phyloP scores from a whole-genome alignment of 2,329 filamentous ascomycete genomes.

The Pseudogymnoascus sp. region DNA sequence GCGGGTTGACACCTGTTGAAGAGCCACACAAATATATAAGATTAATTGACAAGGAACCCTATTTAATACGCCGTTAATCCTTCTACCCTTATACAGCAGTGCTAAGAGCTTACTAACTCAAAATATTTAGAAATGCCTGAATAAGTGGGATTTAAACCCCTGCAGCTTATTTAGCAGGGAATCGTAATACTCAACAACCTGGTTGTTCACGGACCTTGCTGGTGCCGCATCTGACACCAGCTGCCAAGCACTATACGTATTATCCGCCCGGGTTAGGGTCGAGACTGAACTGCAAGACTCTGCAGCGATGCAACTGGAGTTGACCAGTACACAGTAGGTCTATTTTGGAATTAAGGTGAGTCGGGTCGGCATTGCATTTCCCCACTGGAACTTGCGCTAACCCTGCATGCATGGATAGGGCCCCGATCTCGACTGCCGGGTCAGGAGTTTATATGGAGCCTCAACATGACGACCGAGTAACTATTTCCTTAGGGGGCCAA shows the following conservation, averaged over 20 bases:
- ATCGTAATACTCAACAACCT: background rate
- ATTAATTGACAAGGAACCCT: background rate
- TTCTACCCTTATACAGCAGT: background rate
- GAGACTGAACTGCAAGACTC: background rate
- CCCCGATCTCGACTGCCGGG: background rate
- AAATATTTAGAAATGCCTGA: background rate
- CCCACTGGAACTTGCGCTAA: background rate
- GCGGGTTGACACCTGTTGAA: background rate
- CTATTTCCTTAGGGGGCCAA: background rate
- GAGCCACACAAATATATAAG: background rate
- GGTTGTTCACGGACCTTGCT: background rate
- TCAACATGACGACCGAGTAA: background rate
- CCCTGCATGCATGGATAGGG: background rate
- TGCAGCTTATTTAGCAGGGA: background rate
- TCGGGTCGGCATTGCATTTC: background rate
- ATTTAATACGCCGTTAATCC: background rate
- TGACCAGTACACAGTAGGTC: background rate
- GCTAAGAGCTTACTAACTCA: background rate
- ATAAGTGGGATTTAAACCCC: background rate
- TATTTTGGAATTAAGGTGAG: background rate
- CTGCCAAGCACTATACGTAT: background rate
- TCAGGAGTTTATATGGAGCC: background rate
- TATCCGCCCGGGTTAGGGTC: background rate
- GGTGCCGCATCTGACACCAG: background rate
- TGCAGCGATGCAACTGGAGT: background rate